phyloP scores from a whole-genome alignment of 257 asterid genomes.

The Haberlea rhodopensis region DNA sequence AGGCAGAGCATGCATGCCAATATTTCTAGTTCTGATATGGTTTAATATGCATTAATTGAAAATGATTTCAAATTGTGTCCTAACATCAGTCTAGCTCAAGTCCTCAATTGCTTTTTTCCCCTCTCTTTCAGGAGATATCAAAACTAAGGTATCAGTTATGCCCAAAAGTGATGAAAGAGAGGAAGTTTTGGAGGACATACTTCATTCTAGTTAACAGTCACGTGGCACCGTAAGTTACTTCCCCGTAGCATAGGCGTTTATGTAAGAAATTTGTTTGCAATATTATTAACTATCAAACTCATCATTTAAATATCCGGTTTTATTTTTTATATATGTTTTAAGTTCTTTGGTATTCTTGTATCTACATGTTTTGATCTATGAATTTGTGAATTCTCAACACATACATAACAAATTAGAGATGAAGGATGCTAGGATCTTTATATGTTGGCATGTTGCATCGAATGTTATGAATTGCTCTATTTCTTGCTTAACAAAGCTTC shows the following conservation, averaged over 20 bases:
- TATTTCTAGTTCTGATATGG: conserved; percentile 5
- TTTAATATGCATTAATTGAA: conserved; percentile 13
- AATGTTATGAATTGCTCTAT: neutral
- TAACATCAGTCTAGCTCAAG: conserved; percentile 5
- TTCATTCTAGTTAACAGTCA: conserved; percentile 80
- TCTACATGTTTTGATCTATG: neutral
- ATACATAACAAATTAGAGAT: neutral
- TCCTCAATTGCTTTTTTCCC: conserved; percentile 1
- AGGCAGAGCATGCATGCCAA: too few species aligned
- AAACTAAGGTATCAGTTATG: conserved; percentile 76
- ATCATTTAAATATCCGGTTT: neutral
- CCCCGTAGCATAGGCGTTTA: conserved; percentile 5
- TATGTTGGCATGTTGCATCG: neutral
- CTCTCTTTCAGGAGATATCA: conserved; percentile 69
- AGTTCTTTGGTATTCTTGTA: neutral
- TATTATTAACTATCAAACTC: neutral
- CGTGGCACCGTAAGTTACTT: conserved; percentile 68
- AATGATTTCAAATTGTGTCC: conserved; percentile 9
- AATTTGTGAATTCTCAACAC: neutral
- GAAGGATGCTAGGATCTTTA: neutral
- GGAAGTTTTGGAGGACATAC: conserved; percentile 94
- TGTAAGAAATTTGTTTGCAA: neutral
- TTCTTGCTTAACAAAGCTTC: conserved; percentile 8
- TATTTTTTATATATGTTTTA: neutral
- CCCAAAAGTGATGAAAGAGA: conserved; percentile 88